phyloP scores from a whole-genome alignment of 2,329 filamentous ascomycete genomes.

The Pseudocercospora pini-densiflorae region DNA sequence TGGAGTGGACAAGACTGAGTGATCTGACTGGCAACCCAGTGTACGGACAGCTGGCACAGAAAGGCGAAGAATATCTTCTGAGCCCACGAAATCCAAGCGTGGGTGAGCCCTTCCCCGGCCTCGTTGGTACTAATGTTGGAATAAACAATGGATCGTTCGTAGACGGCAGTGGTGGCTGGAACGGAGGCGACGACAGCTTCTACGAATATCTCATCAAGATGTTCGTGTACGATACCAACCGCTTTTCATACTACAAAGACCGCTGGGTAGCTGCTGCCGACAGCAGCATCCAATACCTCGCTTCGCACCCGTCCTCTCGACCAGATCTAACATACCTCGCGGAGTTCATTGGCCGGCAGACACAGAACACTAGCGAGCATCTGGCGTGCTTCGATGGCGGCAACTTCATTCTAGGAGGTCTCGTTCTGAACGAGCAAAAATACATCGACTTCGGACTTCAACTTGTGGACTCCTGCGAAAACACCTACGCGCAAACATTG shows the following conservation, averaged over 20 bases:
- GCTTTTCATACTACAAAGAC: constrained; percentile 70
- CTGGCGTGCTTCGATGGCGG: constrained; percentile 84
- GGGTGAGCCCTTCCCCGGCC: constrained; percentile 74
- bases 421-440: constrained; percentile 66
- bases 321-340: constrained; percentile 76
- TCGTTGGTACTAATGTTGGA: constrained; percentile 71
- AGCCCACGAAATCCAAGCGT: constrained; percentile 62
- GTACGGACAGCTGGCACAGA: constrained; percentile 70
- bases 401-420: constrained; percentile 83
- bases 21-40: constrained; percentile 71
- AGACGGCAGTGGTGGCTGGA: constrained; percentile 71
- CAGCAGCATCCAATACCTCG: constrained; percentile 72
- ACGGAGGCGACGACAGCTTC: constrained; percentile 76
- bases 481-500: constrained; percentile 70
- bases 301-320: constrained; percentile 67
- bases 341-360: constrained; percentile 54
- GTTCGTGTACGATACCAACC: constrained; percentile 74
- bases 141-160: constrained; percentile 69
- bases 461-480: constrained; percentile 75
- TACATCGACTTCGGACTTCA: constrained; percentile 76
- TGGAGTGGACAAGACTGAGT: constrained; percentile 83
- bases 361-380: constrained; percentile 49
- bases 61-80: constrained; percentile 68
- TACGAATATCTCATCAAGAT: constrained; percentile 94
- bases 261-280: constrained; percentile 76